Percentiles rank a stretch among this genome's conserved stretches.
These are phyloP conservation scores for Lunularia cruciata DNA, from an alignment of 225 moss, liverwort and hornwort genomes.

Conservation along the genomic window DNA sequence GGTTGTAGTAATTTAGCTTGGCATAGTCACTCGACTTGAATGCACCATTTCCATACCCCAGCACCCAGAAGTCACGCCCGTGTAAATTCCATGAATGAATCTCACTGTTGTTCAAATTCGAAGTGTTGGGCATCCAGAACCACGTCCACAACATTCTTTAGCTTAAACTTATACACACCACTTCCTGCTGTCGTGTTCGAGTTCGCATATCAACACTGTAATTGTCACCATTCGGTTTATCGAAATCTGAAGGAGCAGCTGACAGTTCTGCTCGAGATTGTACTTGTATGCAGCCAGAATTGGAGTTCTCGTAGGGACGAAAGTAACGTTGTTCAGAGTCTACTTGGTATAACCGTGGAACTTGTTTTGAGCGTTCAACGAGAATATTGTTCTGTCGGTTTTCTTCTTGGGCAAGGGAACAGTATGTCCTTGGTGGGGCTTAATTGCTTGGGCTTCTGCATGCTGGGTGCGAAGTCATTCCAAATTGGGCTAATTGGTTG, in stretches of 20 bases:
- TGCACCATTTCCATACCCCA: constrained; percentile 32
- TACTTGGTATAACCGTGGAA: constrained; percentile 35
- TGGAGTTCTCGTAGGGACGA: constrained; percentile 28
- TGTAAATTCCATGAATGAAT: constrained; percentile 40
- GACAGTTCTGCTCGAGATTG: constrained; percentile 28
- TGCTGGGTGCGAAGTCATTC: constrained; percentile 38
- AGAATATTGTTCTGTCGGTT: constrained; percentile 16
- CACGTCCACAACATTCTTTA: constrained; percentile 29
- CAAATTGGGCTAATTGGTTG: constrained; percentile 36
- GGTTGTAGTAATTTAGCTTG: constrained; percentile 33
- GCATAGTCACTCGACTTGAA: constrained; percentile 17
- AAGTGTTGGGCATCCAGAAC: constrained; percentile 30
- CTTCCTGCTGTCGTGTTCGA: constrained; percentile 29
- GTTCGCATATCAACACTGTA: not conserved
- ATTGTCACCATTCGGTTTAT: constrained; percentile 12
- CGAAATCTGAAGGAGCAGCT: constrained; percentile 20
- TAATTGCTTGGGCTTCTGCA: constrained; percentile 22
- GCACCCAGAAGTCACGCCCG: constrained; percentile 44
- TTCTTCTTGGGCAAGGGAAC: constrained; percentile 7
- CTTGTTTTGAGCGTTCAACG: constrained; percentile 37
- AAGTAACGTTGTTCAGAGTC: constrained; percentile 45
- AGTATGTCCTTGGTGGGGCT: constrained; percentile 23
- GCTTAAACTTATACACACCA: constrained; percentile 30
- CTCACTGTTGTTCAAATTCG: constrained; percentile 21
- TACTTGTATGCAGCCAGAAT: constrained; percentile 39